Evolutionary conservation across 2,329 filamentous ascomycete species (phyloP).

Genomic region (Penicillium sp.): DNA sequence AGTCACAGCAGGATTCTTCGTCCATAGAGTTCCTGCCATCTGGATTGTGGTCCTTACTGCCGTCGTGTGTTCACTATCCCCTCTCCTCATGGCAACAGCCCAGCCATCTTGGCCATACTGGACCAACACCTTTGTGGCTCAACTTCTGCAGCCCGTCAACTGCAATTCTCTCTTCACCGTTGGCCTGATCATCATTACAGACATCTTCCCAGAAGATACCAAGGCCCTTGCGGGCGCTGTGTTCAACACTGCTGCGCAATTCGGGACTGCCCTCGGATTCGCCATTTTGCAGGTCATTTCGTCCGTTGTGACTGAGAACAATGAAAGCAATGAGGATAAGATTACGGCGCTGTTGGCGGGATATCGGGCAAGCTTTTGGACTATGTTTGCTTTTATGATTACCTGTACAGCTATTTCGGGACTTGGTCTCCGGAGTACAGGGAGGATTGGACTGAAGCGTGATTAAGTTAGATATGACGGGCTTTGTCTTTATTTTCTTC

Average conservation of each 20-base stretch:
- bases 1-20: constrained; percentile 49
- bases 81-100: constrained; percentile 59
- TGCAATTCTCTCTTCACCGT: constrained; percentile 5
- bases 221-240: constrained; percentile 16
- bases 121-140: constrained; percentile 48
- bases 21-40: constrained; percentile 46
- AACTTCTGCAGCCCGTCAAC: constrained; percentile 18
- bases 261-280: constrained; percentile 14
- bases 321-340: constrained; percentile 2
- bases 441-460: constrained; percentile 4
- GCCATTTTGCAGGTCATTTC: constrained; percentile 14
- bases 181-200: constrained; percentile 4
- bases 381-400: constrained; percentile 11
- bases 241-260: constrained; percentile 17
- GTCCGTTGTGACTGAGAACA: constrained; percentile 2
- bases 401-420: constrained; percentile 4
- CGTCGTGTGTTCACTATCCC: constrained; percentile 48
- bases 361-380: constrained; percentile 12
- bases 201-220: constrained; percentile 10
- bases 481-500: neutral
- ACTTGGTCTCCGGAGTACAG: constrained; percentile 2
- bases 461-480: neutral
- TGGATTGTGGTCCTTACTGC: constrained; percentile 47
- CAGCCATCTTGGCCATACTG: constrained; percentile 56
- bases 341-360: constrained; percentile 2